Evolutionary conservation across 2,329 filamentous ascomycete species (phyloP).

Genomic region (Pseudogymnoascus sp.): DNA sequence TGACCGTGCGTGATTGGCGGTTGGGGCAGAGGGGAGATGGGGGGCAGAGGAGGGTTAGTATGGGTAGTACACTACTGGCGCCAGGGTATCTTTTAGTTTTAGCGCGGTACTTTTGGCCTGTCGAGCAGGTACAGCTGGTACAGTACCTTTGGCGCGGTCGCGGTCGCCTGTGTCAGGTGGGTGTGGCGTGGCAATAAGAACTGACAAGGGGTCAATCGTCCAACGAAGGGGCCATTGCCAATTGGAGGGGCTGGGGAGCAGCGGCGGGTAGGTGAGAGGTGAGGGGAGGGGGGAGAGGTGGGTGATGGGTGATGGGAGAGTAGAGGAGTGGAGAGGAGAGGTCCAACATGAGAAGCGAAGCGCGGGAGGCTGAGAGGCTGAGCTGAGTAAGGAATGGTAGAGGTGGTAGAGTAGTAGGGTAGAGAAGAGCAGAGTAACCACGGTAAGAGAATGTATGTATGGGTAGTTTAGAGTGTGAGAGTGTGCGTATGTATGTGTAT

Average conservation of each 20-base stretch:
- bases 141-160: not conserved
- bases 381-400: too few relatives aligned
- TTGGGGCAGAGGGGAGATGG: not conserved
- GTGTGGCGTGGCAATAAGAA: not conserved
- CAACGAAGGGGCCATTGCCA: not conserved
- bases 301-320: slow-evolving; percentile 5
- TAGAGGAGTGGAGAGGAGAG: slow-evolving; percentile 8
- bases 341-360: slow-evolving; percentile 14
- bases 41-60: not conserved
- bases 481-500: not conserved
- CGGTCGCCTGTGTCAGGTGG: not conserved
- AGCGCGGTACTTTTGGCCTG: not conserved
- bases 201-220: not conserved
- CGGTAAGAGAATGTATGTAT: too few relatives aligned
- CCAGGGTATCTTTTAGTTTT: not conserved
- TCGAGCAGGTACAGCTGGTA: not conserved
- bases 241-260: slow-evolving; percentile 14
- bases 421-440: too few relatives aligned
- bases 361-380: slow-evolving; percentile 10
- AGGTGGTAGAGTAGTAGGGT: too few relatives aligned
- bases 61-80: not conserved
- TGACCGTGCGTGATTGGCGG: not conserved
- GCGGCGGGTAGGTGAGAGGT: slow-evolving; percentile 14
- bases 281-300: slow-evolving; percentile 12
- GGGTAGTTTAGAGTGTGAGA: too few relatives aligned